Evolutionary conservation across 1,139 yeast genomes (phyloP), one percentile per base, ranked within the genome.

Genomic region (Candida sp.): DNA sequence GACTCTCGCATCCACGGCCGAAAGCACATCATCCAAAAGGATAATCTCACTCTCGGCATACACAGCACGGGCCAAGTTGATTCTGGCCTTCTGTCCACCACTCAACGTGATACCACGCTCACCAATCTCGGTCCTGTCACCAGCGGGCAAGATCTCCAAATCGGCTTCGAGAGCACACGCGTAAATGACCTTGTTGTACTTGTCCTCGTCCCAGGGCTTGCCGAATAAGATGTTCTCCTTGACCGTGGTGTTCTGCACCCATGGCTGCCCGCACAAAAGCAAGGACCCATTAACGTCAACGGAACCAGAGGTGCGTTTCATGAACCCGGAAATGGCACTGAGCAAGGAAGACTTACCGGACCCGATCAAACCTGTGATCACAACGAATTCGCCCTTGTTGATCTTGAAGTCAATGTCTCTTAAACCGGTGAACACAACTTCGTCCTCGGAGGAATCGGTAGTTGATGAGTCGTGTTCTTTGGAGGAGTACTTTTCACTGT

Each of bases 321-420:
- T 83, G 45, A 75, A 69, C 0, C 92, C 91, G 39, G 79, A 70
- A 51, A 82, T 58, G 0, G 85, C 85, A 55, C 71, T 70, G 41
- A 88, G 71, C 45, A 88, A 69, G 2, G 91, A 84, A 0, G 89
- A 75, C 60, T 88, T 88, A 45, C 96, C 96, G 0, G 89, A 75
- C 2, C 94, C 94, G 60, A 87, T 84, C 6, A 82, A 65, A 34
- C 96, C 96, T 2, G 90, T 85, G n/a, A 88, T 74, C 53, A 86
- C 85, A 5, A 87, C 72, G 54, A 88, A 83, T 61, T 86, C 90
- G 17, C 88, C 88, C 51, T 75, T 59, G 22, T 55, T 53, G 12
- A 67, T 55, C 4, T 53, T 43, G 27, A 67, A 59, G 42, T 65
- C 54, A 9, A 66, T 51, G 47, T 64, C 49, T 7, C 54, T 57